Evolutionary conservation across 768 basidiomycete species (phyloP).

Genomic region (Sistotremastrum niveocremeum): DNA sequence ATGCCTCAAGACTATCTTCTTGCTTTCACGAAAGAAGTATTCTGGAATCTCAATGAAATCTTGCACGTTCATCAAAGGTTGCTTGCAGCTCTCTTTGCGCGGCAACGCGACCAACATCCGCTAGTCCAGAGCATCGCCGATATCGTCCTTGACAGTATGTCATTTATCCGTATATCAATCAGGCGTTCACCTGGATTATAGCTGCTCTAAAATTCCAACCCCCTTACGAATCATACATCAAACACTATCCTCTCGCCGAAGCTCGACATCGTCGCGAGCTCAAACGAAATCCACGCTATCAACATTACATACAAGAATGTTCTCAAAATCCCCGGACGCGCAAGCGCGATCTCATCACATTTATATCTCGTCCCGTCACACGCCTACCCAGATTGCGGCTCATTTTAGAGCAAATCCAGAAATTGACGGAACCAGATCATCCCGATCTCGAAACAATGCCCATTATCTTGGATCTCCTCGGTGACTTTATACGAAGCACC

Average conservation of each 20-base stretch:
- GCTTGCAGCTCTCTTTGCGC: slow-evolving; percentile 56
- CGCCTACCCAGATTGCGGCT: slow-evolving; percentile 74
- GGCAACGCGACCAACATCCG: slow-evolving; percentile 79
- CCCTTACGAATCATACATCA: slow-evolving; percentile 72
- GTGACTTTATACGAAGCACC: slow-evolving; percentile 66
- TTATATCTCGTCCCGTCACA: slow-evolving; percentile 77
- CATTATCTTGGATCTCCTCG: slow-evolving; percentile 52
- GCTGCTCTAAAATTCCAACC: slow-evolving; percentile 34
- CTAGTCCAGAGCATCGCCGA: slow-evolving; percentile 74
- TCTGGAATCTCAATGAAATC: slow-evolving; percentile 68
- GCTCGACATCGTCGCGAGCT: slow-evolving; percentile 69
- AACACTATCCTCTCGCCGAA: slow-evolving; percentile 79
- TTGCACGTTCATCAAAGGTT: slow-evolving; percentile 52
- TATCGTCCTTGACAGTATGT: slow-evolving; percentile 66
- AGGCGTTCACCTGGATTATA: slow-evolving; percentile 3
- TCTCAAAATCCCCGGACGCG: slow-evolving; percentile 51
- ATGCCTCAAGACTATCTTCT: slow-evolving; percentile 39
- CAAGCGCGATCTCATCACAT: slow-evolving; percentile 67
- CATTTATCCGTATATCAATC: neutral
- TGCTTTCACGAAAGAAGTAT: slow-evolving; percentile 69
- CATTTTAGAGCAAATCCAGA: slow-evolving; percentile 54
- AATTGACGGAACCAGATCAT: slow-evolving; percentile 59
- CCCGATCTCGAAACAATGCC: slow-evolving; percentile 70
- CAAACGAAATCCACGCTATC: slow-evolving; percentile 52
- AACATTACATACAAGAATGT: slow-evolving; percentile 47